Evolutionary conservation across 1,284 basidiomycete genomes (phyloP), one percentile per base, ranked within the genome.

Genomic region (Cryptococcus depauperatus): DNA sequence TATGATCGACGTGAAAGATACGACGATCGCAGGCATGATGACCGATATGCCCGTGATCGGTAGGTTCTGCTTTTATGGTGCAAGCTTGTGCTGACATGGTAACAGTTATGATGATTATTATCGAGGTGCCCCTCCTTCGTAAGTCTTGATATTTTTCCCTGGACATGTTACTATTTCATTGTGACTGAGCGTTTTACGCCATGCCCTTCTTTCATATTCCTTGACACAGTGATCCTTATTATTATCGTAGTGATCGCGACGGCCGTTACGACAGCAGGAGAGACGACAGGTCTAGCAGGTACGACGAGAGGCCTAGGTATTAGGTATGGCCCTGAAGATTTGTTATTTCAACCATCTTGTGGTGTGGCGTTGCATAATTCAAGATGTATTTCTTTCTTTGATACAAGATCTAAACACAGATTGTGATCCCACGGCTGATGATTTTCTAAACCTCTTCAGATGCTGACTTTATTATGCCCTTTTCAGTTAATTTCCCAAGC

Each of bases 1-100:
- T 56, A 73, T 32, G 66, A 61, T 33, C 58, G 75, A 37, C 73
- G 76, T 57, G 75, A 79, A 51, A 61, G 66, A 28, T 57, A 65
- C 54, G 61, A 62, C 45, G 50, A 50, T 25, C 48, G 48, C 27
- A 39, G 60, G 25, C 62, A 66, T 56, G 71, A 71, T 42, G 68
- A 73, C 41, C 60, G 66, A 25, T 61, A 65, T 52, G 62, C 56
- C 27, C 43, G 47, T 32, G 44, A 18, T 27, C 37, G 28, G 28
- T 29, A 46, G 26, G 50, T 25, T 14, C 25, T 39, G 19, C 27
- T 34, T 37, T 27, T 43, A 13, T 47, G 29, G n/a, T n/a, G n/a
- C n/a, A n/a, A n/a, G 41, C 43, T 39, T 35, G 27, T 39, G 41
- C 40, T n/a, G n/a, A n/a, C 42, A 48, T 29, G 54, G 53, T 29